A percentile compares a stretch with the other conserved stretches of the same genome.
Conservation (phyloP, 805 yeast species). For the Metschnikowia reukaufii region DNA sequence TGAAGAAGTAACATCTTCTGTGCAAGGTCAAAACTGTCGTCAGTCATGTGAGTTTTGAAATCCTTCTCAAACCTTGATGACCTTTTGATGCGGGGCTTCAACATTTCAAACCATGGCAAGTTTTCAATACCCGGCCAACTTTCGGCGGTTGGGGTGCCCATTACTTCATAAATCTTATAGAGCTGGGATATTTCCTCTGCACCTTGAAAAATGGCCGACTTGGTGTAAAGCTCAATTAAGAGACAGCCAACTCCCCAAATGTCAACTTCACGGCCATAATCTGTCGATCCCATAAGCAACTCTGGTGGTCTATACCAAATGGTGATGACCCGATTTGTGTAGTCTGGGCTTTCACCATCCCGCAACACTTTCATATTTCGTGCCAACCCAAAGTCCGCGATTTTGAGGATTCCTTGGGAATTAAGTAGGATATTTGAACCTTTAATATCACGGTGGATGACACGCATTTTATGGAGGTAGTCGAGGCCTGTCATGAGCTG, state of each 20-base stretch:
- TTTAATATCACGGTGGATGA: conserved; percentile 79
- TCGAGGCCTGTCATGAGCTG: conserved; percentile 69
- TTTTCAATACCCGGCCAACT: conserved; percentile 78
- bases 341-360: conserved; percentile 62
- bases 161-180: conserved; percentile 66
- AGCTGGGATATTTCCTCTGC: conserved; percentile 85
- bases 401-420: conserved; percentile 59
- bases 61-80: conserved; percentile 29
- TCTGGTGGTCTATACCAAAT: conserved; percentile 98
- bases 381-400: conserved; percentile 83
- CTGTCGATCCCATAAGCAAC: conserved; percentile 83
- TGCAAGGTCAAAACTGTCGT: conserved; percentile 65
- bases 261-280: conserved; percentile 87
- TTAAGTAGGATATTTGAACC: conserved; percentile 75
- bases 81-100: conserved; percentile 54
- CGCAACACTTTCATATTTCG: conserved; percentile 64
- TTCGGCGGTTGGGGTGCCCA: conserved; percentile 80
- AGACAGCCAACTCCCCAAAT: conserved; percentile 97
- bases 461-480: conserved; percentile 65
- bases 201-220: conserved; percentile 81
- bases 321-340: conserved; percentile 93
- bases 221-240: conserved; percentile 74
- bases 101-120: conserved; percentile 91
- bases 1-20: conserved; percentile 60
- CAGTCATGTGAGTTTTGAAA: conserved; percentile 43